Base-by-base conservation (phyloP, 495 filamentous ascomycete species). In the Neurospora tetrasperma region DNA sequence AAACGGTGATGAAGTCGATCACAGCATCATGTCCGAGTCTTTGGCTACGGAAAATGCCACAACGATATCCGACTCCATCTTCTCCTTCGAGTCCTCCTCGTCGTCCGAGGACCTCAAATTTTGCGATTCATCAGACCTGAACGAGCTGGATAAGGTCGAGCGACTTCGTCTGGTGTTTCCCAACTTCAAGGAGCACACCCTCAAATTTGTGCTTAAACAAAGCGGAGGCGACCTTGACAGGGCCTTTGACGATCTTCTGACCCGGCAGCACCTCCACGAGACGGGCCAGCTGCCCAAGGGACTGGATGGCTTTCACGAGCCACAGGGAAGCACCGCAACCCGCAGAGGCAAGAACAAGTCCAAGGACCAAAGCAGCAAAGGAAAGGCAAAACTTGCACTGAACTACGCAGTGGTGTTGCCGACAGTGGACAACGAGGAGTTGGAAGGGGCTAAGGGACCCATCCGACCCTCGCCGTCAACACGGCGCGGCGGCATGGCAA, bases 161-260 rank as follows among this genome's bases (percentile, higher is more conserved):
- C 78, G 84, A 38, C 83, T 98, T 23, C 75, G 78, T 6, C 85
- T 88, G 23, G 93, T 96, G 80, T 97, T 98, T 77, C 88, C 90
- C 10, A 86, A 80, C 1, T 82, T 93, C 16, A 88, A 88, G 39
- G 78, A 78, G 1, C 89, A 90, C 73, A 89, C 90, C 66, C 85
- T 97, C 20, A 81, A 83, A 44, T 86, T 88, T 71, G 87, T 87
- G 0, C 81, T 98, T 68, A 87, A 88, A 76, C 91, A 92, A 74
- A 86, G 83, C 66, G 82, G 87, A 48, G 86, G 88, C 4, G 86
- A 92, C 77, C 84, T 90, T 23, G 85, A 85, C n/a, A 85, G 85
- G 23, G 88, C 94, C 2, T 90, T 96, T 74, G 94, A 99, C 78
- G 90, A 93, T 69, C 84, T 99, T 4, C 85, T 97, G 12, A 96